A percentile compares a stretch with the other conserved stretches of the same genome.
Conservation (phyloP, 176 grass and related monocot species). For the Musa acuminata region DNA sequence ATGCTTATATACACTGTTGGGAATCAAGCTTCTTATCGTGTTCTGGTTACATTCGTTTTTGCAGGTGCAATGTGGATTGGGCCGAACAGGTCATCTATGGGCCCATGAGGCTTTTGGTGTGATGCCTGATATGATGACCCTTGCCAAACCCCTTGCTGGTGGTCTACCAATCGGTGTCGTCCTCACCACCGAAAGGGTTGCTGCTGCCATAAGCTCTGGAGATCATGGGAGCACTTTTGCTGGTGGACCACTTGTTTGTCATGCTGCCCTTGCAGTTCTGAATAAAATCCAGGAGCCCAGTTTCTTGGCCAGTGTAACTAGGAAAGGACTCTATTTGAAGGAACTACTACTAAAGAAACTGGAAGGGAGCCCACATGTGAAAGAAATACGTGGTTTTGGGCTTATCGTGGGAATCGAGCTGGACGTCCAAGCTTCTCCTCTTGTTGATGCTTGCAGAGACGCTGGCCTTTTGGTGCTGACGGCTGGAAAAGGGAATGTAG, state of each 20-base stretch:
- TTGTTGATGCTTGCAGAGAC: slow-evolving; percentile 50
- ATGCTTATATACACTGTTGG: not conserved
- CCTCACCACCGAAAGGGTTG: slow-evolving; percentile 49
- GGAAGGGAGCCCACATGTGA: slow-evolving; percentile 32
- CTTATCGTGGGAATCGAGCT: slow-evolving; percentile 64
- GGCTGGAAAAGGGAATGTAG: slow-evolving; percentile 72
- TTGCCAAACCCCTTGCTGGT: slow-evolving; percentile 61
- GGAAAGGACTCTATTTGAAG: slow-evolving; percentile 61
- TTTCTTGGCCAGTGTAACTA: slow-evolving; percentile 61
- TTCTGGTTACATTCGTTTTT: not conserved
- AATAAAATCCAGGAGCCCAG: slow-evolving; percentile 58
- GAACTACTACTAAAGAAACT: slow-evolving; percentile 49
- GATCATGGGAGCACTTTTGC: slow-evolving; percentile 83
- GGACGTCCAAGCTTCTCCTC: slow-evolving; percentile 35
- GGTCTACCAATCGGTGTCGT: slow-evolving; percentile 55
- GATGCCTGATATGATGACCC: slow-evolving; percentile 61
- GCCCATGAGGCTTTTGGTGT: slow-evolving; percentile 49
- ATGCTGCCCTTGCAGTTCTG: slow-evolving; percentile 46
- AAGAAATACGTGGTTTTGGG: slow-evolving; percentile 30
- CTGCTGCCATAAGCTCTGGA: slow-evolving; percentile 44
- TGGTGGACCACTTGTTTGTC: slow-evolving; percentile 48
- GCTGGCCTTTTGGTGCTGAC: slow-evolving; percentile 53
- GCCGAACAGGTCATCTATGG: slow-evolving; percentile 74
- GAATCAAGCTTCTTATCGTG: not conserved
- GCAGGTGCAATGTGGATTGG: slow-evolving; percentile 74